These are phyloP conservation scores for Rugonectria rugulosa DNA, from an alignment of 2,329 filamentous ascomycete species.

Conservation along the genomic window DNA sequence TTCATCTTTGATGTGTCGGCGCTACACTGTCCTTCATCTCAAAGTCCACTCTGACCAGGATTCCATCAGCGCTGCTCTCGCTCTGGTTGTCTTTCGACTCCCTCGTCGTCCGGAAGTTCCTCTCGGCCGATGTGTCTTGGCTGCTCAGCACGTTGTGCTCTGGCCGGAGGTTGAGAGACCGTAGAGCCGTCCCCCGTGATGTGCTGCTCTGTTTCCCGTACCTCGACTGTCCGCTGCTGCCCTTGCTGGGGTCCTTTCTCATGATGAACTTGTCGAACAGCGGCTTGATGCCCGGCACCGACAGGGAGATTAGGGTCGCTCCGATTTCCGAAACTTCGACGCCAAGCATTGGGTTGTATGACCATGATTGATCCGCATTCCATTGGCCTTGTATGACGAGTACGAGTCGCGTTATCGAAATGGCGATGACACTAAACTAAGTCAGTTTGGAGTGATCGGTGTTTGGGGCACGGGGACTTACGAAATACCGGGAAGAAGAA, in stretches of 20 bases:
- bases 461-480: conserved; percentile 37
- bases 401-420: conserved; percentile 55
- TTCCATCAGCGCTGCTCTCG: conserved; percentile 41
- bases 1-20: not conserved
- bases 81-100: conserved; percentile 33
- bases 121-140: conserved; percentile 35
- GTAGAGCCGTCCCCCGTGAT: conserved; percentile 40
- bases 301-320: conserved; percentile 58
- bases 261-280: conserved; percentile 49
- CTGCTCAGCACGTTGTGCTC: conserved; percentile 40
- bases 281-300: conserved; percentile 58
- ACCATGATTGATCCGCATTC: conserved; percentile 57
- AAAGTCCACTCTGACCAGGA: conserved; percentile 48
- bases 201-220: conserved; percentile 32
- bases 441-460: conserved; percentile 5
- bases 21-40: conserved; percentile 40
- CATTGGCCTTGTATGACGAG: conserved; percentile 57
- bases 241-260: conserved; percentile 31
- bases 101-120: conserved; percentile 31
- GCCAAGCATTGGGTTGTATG: conserved; percentile 57
- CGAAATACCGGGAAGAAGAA: conserved; percentile 58
- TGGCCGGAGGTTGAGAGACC: conserved; percentile 41
- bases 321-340: conserved; percentile 60
- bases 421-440: conserved; percentile 53
- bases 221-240: conserved; percentile 32